These are phyloP conservation scores for Myochromella boudieri DNA, from an alignment of 768 basidiomycete species.

Conservation along the genomic window DNA sequence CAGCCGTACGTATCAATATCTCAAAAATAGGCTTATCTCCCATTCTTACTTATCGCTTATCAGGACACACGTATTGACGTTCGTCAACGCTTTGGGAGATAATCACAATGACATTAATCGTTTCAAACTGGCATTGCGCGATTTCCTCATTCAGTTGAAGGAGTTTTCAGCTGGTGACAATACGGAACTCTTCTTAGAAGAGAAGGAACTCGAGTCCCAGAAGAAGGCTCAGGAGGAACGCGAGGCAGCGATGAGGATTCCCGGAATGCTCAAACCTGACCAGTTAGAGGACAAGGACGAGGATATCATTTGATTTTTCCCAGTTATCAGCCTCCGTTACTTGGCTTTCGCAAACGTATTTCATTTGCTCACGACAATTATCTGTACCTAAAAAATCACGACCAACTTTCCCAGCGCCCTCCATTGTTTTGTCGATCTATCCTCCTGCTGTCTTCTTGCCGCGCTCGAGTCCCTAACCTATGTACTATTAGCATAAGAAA, in stretches of 20 bases:
- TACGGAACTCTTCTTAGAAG: slow-evolving; percentile 88
- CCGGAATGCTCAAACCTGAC: slow-evolving; percentile 97
- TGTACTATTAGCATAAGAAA: slow-evolving; percentile 43
- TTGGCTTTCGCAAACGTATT: slow-evolving; percentile 39
- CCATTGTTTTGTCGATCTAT: slow-evolving; percentile 30
- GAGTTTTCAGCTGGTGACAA: slow-evolving; percentile 93
- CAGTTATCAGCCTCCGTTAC: slow-evolving; percentile 8
- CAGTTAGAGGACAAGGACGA: slow-evolving; percentile 94
- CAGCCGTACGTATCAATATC: slow-evolving; percentile 59
- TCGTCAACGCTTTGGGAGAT: slow-evolving; percentile 66
- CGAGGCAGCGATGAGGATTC: slow-evolving; percentile 88
- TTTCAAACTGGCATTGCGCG: slow-evolving; percentile 93
- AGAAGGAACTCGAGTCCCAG: slow-evolving; percentile 86
- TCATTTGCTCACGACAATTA: slow-evolving; percentile 14
- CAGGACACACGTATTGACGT: slow-evolving; percentile 73
- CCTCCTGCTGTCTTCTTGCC: slow-evolving; percentile 21
- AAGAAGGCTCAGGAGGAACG: slow-evolving; percentile 81
- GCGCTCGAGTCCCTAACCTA: slow-evolving; percentile 28
- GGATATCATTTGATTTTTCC: slow-evolving; percentile 60
- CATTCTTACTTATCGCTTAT: slow-evolving; percentile 9
- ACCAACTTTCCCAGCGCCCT: slow-evolving; percentile 22
- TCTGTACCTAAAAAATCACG: slow-evolving; percentile 27
- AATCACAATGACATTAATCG: slow-evolving; percentile 78
- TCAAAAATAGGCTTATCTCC: slow-evolving; percentile 8
- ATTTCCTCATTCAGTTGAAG: slow-evolving; percentile 97